phyloP scores from a whole-genome alignment of 139 green algal genomes.

The Chlamydomonas sphaeroides region DNA sequence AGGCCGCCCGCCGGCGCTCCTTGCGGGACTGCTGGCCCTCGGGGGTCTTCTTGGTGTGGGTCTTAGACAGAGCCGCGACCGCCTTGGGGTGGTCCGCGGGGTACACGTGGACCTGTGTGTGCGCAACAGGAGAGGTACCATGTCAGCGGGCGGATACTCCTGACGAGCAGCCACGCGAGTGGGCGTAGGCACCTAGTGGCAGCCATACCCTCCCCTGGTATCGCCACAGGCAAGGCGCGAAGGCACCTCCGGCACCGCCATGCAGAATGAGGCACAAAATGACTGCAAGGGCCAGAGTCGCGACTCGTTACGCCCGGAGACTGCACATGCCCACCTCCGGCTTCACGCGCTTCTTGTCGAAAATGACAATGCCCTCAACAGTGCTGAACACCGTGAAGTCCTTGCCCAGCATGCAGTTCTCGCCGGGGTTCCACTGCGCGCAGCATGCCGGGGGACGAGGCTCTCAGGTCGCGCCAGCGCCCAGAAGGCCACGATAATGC shows the following conservation, averaged over 20 bases:
- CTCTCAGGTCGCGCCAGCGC: too few species aligned
- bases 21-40: slow-evolving; percentile 55
- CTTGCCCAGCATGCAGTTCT: slow-evolving; percentile 88
- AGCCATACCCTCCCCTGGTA: too few species aligned
- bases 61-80: slow-evolving; percentile 40
- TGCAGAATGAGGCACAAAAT: too few species aligned
- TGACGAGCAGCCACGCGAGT: too few species aligned
- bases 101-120: slow-evolving; percentile 69
- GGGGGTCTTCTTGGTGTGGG: slow-evolving; percentile 63
- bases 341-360: slow-evolving; percentile 74
- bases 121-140: too few species aligned
- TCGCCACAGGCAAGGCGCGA: too few species aligned
- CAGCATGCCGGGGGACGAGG: background rate
- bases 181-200: too few species aligned
- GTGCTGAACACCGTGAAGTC: slow-evolving; percentile 96
- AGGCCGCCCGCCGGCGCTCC: slow-evolving; percentile 53
- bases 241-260: too few species aligned
- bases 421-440: slow-evolving; percentile 83
- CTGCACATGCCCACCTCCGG: slow-evolving; percentile 41
- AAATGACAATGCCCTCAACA: slow-evolving; percentile 91
- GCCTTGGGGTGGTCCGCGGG: slow-evolving; percentile 65
- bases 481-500: too few species aligned
- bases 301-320: too few species aligned
- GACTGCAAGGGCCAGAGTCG: too few species aligned
- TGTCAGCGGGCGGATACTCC: too few species aligned